A percentile compares a stretch with the other conserved stretches of the same genome.
phyloP scores from a whole-genome alignment of 441 rosid genomes.

The Syzygium malaccense region DNA sequence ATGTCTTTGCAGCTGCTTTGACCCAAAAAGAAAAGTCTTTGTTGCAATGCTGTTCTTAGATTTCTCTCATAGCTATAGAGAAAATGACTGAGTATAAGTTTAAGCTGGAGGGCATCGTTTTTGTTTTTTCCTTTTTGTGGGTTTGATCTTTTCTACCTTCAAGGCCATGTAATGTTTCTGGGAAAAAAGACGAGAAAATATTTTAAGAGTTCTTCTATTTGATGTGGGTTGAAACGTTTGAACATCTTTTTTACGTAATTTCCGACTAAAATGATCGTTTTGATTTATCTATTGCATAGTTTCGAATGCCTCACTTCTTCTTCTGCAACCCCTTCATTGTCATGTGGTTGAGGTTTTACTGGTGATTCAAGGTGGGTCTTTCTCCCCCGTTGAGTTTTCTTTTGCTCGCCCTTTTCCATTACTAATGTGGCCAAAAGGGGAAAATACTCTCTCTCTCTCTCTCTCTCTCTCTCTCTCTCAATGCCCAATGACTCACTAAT shows the following conservation, averaged over 20 bases:
- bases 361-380: background rate
- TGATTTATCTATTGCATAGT: background rate
- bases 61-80: background rate
- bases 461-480: background rate
- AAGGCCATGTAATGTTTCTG: background rate
- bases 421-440: background rate
- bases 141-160: background rate
- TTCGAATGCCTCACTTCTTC: background rate
- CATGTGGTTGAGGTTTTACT: background rate
- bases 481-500: background rate
- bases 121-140: background rate
- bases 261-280: background rate
- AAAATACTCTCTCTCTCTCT: background rate
- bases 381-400: background rate
- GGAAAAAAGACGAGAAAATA: background rate
- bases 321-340: background rate
- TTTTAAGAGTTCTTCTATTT: background rate
- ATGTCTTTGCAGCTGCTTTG: background rate
- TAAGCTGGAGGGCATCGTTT: background rate
- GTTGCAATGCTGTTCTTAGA: background rate
- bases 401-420: background rate
- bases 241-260: background rate
- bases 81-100: background rate
- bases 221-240: background rate
- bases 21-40: background rate